phyloP scores from a whole-genome alignment of 1,139 yeast genomes.

The Protomyces macrosporus region DNA sequence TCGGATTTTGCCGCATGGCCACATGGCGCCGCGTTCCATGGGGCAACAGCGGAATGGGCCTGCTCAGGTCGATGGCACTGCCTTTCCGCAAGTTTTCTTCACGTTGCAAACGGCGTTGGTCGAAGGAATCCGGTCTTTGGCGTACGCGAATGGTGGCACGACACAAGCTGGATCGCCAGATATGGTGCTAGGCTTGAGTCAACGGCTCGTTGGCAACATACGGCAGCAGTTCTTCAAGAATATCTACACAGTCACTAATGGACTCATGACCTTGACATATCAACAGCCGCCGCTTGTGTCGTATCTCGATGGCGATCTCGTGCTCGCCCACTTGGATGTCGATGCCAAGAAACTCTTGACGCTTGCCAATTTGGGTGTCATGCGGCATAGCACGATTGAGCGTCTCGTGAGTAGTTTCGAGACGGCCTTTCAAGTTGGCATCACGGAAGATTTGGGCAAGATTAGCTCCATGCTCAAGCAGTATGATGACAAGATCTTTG shows the following conservation, averaged over 20 bases:
- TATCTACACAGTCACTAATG: constrained; percentile 38
- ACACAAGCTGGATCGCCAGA: constrained; percentile 28
- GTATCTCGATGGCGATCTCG: neutral
- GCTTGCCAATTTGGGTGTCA: constrained; percentile 49
- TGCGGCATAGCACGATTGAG: constrained; percentile 48
- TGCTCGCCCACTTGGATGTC: neutral
- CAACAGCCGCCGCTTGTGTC: neutral
- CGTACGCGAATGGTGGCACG: constrained; percentile 35
- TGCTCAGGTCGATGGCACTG: constrained; percentile 33
- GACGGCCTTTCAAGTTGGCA: constrained; percentile 44
- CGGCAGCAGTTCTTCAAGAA: constrained; percentile 43
- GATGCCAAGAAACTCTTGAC: constrained; percentile 26
- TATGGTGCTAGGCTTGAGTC: constrained; percentile 49
- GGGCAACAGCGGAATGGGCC: neutral
- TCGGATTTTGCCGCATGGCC: neutral
- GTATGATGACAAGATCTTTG: constrained; percentile 51
- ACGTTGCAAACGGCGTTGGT: constrained; percentile 36
- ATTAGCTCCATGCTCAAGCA: constrained; percentile 46
- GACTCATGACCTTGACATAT: constrained; percentile 33
- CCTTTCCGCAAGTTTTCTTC: constrained; percentile 33
- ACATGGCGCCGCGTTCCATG: neutral
- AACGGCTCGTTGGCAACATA: constrained; percentile 45
- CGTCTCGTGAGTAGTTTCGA: constrained; percentile 48
- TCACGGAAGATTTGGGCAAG: constrained; percentile 43
- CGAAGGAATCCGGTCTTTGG: constrained; percentile 36